Evolutionary conservation across 345 rosid species (phyloP).

Genomic region (Euclidium syriacum): DNA sequence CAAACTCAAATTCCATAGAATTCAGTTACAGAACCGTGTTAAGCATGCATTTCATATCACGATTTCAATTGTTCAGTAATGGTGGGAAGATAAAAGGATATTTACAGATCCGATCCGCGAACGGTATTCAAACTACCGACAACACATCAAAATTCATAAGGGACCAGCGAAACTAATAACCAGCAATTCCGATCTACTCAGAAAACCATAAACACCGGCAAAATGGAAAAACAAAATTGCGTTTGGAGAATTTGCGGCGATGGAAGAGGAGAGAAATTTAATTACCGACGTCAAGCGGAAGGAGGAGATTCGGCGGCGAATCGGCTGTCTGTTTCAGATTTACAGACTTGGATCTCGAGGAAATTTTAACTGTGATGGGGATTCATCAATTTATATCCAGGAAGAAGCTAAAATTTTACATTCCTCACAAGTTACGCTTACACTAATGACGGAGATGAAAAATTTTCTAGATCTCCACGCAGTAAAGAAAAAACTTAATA

Average conservation of each 20-base stretch:
- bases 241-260: not conserved
- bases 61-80: not conserved
- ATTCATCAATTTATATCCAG: not conserved
- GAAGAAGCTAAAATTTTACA: not conserved
- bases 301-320: not conserved
- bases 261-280: not conserved
- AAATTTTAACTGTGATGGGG: not conserved
- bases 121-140: not conserved
- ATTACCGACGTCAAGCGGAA: not conserved
- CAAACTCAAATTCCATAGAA: not conserved
- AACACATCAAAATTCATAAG: not conserved
- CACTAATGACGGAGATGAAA: not conserved
- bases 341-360: conserved; percentile 11
- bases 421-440: not conserved
- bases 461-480: not conserved
- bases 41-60: not conserved
- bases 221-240: not conserved
- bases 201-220: not conserved
- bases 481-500: not conserved
- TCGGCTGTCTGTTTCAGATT: not conserved
- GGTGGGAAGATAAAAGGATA: not conserved
- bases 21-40: not conserved
- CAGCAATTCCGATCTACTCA: conserved; percentile 14
- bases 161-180: not conserved
- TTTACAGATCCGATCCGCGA: conserved; percentile 4